These are phyloP conservation scores for Agrocybe chaxingu DNA, from an alignment of 768 basidiomycete species.

Conservation along the genomic window DNA sequence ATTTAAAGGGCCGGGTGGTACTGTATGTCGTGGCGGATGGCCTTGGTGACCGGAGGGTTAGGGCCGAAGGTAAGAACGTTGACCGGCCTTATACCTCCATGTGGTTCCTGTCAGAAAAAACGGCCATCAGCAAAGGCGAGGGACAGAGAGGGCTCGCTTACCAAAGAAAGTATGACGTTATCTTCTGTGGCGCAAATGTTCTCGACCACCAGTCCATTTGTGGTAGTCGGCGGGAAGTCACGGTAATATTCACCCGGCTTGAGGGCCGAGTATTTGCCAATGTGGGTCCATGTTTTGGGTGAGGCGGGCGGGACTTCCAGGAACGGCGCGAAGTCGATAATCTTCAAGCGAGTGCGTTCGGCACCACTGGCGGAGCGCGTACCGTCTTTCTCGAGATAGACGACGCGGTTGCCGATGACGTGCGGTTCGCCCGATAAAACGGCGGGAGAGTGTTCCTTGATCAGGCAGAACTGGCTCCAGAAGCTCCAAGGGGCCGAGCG, in stretches of 20 bases:
- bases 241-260: conserved; percentile 40
- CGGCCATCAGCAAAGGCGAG: neutral
- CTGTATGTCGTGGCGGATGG: conserved; percentile 23
- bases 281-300: conserved; percentile 35
- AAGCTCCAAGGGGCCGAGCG: conserved; percentile 49
- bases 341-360: conserved; percentile 28
- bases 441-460: conserved; percentile 35
- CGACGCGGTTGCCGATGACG: conserved; percentile 42
- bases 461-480: conserved; percentile 51
- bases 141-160: conserved; percentile 24
- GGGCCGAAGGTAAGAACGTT: conserved; percentile 47
- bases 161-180: conserved; percentile 55
- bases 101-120: conserved; percentile 30
- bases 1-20: conserved; percentile 18
- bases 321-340: conserved; percentile 45
- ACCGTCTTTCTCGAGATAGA: conserved; percentile 41
- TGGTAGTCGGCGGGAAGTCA: conserved; percentile 40
- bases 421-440: conserved; percentile 32
- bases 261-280: conserved; percentile 37
- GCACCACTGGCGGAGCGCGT: conserved; percentile 18
- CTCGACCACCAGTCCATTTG: conserved; percentile 43
- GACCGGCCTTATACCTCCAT: conserved; percentile 34
- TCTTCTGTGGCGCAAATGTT: conserved; percentile 58
- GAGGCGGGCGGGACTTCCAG: conserved; percentile 28
- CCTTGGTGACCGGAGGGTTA: conserved; percentile 13